Percentiles rank a stretch among this genome's conserved stretches.
Evolutionary conservation across 371 early-diverging fungal species (phyloP).

Genomic region (Cokeromyces recurvatus): DNA sequence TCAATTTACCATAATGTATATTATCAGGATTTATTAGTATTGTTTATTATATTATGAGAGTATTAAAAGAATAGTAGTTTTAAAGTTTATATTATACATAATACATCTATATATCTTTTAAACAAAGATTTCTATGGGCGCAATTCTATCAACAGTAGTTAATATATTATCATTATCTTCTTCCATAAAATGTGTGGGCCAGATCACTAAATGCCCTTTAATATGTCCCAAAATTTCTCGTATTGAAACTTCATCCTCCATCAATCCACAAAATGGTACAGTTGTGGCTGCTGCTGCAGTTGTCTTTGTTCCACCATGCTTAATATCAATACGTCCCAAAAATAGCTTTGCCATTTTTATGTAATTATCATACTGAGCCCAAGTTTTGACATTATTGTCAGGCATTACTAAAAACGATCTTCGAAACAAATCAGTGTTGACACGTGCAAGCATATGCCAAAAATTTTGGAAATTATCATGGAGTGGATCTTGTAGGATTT

Average conservation of each 20-base stretch:
- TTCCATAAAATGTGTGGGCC: conserved; percentile 54
- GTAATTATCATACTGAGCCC: conserved; percentile 58
- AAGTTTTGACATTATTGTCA: conserved; percentile 62
- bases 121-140: conserved; percentile 57
- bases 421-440: conserved; percentile 54
- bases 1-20: too few relatives aligned
- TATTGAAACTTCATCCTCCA: conserved; percentile 7
- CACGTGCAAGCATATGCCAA: conserved; percentile 50
- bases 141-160: conserved; percentile 44
- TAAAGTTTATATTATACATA: too few relatives aligned
- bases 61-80: too few relatives aligned
- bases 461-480: conserved; percentile 38
- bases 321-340: conserved; percentile 22
- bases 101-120: too few relatives aligned
- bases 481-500: conserved; percentile 49
- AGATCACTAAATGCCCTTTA: conserved; percentile 53
- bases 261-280: background rate
- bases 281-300: conserved; percentile 16
- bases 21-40: too few relatives aligned
- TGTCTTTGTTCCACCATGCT: conserved; percentile 18
- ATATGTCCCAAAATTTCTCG: conserved; percentile 32
- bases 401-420: conserved; percentile 65
- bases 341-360: conserved; percentile 34
- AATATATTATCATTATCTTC: conserved; percentile 47
- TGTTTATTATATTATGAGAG: too few relatives aligned